These are phyloP conservation scores for Crithidia mellificae DNA, from an alignment of 208 protist species.

Conservation along the genomic window DNA sequence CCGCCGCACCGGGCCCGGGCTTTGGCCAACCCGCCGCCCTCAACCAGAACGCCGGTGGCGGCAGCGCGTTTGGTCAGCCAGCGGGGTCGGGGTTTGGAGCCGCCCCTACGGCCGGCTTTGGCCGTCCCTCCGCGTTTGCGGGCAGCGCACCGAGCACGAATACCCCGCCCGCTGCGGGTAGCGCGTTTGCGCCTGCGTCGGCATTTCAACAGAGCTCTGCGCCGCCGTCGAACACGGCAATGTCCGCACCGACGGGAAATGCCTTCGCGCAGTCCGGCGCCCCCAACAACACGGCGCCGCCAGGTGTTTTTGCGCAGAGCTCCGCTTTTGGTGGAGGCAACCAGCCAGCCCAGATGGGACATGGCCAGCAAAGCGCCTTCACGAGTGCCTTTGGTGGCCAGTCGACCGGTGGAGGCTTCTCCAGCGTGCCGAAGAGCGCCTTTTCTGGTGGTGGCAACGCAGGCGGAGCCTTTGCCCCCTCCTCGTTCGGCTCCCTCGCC, in stretches of 20 bases:
- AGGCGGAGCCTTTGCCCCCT: slow-evolving; percentile 28
- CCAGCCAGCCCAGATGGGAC: neutral
- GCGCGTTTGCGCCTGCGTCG: neutral
- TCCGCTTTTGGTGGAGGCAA: neutral
- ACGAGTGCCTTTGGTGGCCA: slow-evolving; percentile 28
- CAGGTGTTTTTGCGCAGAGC: neutral
- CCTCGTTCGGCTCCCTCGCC: slow-evolving; percentile 30
- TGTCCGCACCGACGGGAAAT: neutral
- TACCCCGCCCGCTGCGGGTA: neutral
- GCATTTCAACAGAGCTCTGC: too few species aligned
- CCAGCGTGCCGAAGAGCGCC: slow-evolving; percentile 27
- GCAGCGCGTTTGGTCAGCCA: too few species aligned
- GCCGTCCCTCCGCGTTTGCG: neutral
- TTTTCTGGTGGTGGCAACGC: slow-evolving; percentile 29
- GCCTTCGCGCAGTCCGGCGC: neutral
- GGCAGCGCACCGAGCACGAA: too few species aligned
- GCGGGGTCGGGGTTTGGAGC: neutral
- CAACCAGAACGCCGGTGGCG: neutral
- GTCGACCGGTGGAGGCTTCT: slow-evolving; percentile 17
- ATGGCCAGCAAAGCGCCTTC: slow-evolving; percentile 18
- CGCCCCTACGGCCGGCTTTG: neutral
- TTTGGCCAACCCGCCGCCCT: neutral
- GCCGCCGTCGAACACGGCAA: too few species aligned
- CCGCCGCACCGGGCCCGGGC: neutral
- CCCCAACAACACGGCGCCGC: neutral